Percentiles rank a stretch among this genome's conserved stretches.
Conservation (phyloP, 768 basidiomycete genomes). For the Auricularia sp. region DNA sequence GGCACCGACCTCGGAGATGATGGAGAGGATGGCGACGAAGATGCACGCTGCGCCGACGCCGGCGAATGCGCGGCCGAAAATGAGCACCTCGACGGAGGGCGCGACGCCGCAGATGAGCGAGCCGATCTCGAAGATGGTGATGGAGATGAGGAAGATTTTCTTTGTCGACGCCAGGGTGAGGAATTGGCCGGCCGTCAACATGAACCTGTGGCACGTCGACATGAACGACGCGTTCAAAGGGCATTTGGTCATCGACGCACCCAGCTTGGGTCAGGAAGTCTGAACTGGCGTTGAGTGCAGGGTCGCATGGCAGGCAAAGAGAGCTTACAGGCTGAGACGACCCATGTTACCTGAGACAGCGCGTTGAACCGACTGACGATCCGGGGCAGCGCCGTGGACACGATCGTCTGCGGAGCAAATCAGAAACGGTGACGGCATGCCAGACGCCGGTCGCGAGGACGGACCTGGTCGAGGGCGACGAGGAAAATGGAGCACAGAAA, state of each 20-base stretch:
- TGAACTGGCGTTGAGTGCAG: constrained; percentile 5
- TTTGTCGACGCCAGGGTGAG: constrained; percentile 24
- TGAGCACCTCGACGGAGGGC: constrained; percentile 20
- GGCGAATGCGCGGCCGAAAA: constrained; percentile 36
- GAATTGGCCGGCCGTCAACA: constrained; percentile 23
- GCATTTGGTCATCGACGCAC: not conserved
- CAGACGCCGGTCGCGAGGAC: no score
- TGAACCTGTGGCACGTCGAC: constrained; percentile 10
- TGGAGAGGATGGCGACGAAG: constrained; percentile 16
- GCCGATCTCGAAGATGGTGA: constrained; percentile 35
- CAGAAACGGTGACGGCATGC: no score
- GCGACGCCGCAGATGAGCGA: constrained; percentile 18
- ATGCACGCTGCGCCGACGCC: constrained; percentile 31
- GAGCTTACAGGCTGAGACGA: constrained; percentile 10
- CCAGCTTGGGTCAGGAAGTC: constrained; percentile 21
- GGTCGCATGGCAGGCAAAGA: constrained; percentile 3
- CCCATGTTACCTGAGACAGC: constrained; percentile 21
- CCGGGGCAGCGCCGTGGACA: constrained; percentile 21
- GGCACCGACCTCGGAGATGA: constrained; percentile 14
- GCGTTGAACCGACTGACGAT: constrained; percentile 23
- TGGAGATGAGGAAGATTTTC: constrained; percentile 16
- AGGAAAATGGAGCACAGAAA: constrained; percentile 15
- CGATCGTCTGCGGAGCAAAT: constrained; percentile 21
- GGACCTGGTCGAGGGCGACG: constrained; percentile 22
- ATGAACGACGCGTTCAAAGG: not conserved